Evolutionary conservation across 805 yeast species (phyloP).

Genomic region (Lachancea meyersii): DNA sequence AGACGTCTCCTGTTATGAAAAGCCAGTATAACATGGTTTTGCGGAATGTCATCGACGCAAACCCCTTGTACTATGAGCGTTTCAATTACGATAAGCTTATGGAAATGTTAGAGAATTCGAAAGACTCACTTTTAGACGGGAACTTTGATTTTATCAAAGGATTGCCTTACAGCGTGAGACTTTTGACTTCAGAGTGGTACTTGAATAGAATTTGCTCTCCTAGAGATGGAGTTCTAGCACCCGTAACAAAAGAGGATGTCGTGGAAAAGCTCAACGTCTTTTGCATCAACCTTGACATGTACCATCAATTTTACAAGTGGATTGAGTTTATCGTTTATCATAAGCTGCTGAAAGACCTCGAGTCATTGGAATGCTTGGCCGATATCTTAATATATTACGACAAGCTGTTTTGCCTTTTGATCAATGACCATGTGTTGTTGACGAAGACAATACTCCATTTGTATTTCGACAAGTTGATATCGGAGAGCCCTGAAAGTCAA

Average conservation of each 20-base stretch:
- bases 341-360: conserved; percentile 26
- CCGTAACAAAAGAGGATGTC: conserved; percentile 17
- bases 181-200: conserved; percentile 44
- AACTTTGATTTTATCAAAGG: conserved; percentile 15
- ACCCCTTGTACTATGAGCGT: conserved; percentile 32
- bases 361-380: conserved; percentile 24
- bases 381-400: conserved; percentile 28
- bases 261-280: conserved; percentile 21
- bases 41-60: conserved; percentile 43
- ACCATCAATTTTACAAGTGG: conserved; percentile 33
- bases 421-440: conserved; percentile 34
- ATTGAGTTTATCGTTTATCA: conserved; percentile 30
- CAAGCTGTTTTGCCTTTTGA: conserved; percentile 33
- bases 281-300: conserved; percentile 23
- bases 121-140: conserved; percentile 19
- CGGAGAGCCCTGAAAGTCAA: conserved; percentile 20
- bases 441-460: conserved; percentile 29
- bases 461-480: conserved; percentile 21
- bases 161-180: conserved; percentile 40
- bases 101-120: conserved; percentile 32
- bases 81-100: conserved; percentile 29
- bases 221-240: conserved; percentile 20
- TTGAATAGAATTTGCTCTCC: conserved; percentile 38
- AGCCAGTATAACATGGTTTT: conserved; percentile 52
- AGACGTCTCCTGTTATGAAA: conserved; percentile 42